A percentile compares a stretch with the other conserved stretches of the same genome.
These are phyloP conservation scores for Bruguiera gymnorhiza DNA, from an alignment of 345 rosid genomes.

Conservation along the genomic window DNA sequence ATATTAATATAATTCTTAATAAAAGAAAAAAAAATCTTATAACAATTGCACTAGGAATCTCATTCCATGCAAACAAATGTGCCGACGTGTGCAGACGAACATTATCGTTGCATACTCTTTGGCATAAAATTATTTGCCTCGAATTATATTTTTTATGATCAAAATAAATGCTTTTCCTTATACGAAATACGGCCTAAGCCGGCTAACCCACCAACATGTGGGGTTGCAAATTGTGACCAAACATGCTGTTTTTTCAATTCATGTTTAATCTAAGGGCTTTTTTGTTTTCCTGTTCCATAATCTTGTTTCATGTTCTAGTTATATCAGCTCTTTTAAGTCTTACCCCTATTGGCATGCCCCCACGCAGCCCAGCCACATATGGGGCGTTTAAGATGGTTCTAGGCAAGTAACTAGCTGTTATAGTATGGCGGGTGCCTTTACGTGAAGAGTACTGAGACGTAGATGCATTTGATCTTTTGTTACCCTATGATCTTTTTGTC, in stretches of 20 bases:
- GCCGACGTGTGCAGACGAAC: too few species aligned
- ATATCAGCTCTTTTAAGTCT: background rate
- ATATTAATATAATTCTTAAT: too few species aligned
- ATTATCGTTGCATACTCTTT: too few species aligned
- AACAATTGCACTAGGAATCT: too few species aligned
- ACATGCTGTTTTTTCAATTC: background rate
- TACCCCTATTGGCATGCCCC: background rate
- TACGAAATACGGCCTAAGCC: background rate
- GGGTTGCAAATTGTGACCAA: conserved; percentile 14
- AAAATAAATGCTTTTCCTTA: background rate
- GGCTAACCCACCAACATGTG: conserved; percentile 9
- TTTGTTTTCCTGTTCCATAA: background rate
- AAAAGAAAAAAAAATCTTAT: too few species aligned
- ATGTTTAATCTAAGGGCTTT: background rate
- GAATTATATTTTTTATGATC: background rate
- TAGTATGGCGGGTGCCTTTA: background rate
- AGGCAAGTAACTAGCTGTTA: background rate
- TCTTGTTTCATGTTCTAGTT: background rate
- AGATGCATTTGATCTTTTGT: background rate
- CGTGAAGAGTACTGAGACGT: background rate
- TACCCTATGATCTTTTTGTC: too few species aligned
- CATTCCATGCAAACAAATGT: too few species aligned
- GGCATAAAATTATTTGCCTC: background rate
- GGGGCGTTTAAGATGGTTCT: background rate
- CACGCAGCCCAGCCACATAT: background rate